These are phyloP conservation scores for Coemansia sp. DNA, from an alignment of 192 early-diverging fungal species.

Conservation along the genomic window DNA sequence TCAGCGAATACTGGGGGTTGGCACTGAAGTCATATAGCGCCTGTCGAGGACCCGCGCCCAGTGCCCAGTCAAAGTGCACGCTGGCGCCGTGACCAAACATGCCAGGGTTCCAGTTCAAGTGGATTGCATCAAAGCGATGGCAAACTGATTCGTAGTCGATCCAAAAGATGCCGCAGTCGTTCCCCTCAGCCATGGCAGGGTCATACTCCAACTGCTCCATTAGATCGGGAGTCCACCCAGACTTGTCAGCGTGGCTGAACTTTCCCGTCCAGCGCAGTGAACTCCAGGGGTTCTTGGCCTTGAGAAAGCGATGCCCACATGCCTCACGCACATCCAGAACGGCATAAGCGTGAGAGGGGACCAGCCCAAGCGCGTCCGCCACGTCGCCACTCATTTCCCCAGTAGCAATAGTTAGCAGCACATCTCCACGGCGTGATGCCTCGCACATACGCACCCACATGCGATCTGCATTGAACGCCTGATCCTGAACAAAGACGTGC, in stretches of 20 bases:
- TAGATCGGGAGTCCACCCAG: constrained; percentile 71
- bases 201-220: constrained; percentile 71
- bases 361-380: constrained; percentile 70
- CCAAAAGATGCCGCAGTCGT: constrained; percentile 87
- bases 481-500: constrained; percentile 78
- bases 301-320: constrained; percentile 63
- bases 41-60: constrained; percentile 46
- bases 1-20: constrained; percentile 83
- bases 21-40: constrained; percentile 64
- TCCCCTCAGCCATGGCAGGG: constrained; percentile 59
- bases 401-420: constrained; percentile 82
- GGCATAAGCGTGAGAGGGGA: constrained; percentile 90
- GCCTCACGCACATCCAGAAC: constrained; percentile 68
- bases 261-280: constrained; percentile 82
- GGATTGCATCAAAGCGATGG: constrained; percentile 78
- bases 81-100: constrained; percentile 66
- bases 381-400: constrained; percentile 69
- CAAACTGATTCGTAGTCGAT: constrained; percentile 85
- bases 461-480: constrained; percentile 60
- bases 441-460: constrained; percentile 75
- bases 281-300: constrained; percentile 95
- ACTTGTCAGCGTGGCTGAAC: constrained; percentile 64
- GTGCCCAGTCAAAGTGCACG: constrained; percentile 59
- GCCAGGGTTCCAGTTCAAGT: constrained; percentile 89
- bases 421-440: constrained; percentile 70